Conservation (phyloP, 1,284 basidiomycete species). For the Ceratobasidium sp. region DNA sequence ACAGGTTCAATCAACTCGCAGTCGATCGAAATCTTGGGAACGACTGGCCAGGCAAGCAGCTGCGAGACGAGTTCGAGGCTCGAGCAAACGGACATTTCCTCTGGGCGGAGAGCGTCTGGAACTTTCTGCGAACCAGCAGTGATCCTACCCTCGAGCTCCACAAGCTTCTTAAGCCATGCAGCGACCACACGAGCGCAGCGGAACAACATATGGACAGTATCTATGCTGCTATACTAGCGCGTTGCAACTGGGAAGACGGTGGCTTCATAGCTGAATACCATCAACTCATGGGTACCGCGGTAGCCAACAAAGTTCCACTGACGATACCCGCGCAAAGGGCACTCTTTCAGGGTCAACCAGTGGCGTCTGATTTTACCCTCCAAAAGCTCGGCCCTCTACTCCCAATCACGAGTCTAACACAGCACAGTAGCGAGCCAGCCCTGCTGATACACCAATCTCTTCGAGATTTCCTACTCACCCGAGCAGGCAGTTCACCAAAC, state of each 20-base stretch:
- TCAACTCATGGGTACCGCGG: slow-evolving; percentile 46
- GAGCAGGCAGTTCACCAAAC: background rate
- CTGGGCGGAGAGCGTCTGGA: slow-evolving; percentile 47
- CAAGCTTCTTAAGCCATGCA: slow-evolving; percentile 9
- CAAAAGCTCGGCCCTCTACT: slow-evolving; percentile 15
- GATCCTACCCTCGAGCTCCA: slow-evolving; percentile 45
- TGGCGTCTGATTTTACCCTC: background rate
- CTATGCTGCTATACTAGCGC: slow-evolving; percentile 47
- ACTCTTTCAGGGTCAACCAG: background rate
- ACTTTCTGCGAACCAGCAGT: slow-evolving; percentile 42
- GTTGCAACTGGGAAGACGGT: slow-evolving; percentile 47
- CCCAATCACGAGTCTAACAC: background rate
- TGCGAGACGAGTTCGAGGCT: slow-evolving; percentile 27
- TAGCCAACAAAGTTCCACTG: slow-evolving; percentile 41
- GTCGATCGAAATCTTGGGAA: background rate
- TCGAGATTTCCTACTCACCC: slow-evolving; percentile 10
- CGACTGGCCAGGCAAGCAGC: slow-evolving; percentile 43
- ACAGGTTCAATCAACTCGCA: background rate
- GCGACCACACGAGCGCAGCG: background rate
- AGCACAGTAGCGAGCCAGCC: background rate
- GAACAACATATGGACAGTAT: slow-evolving; percentile 47
- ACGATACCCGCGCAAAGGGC: background rate
- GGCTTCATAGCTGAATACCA: slow-evolving; percentile 47
- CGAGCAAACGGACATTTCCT: slow-evolving; percentile 48
- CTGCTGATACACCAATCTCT: slow-evolving; percentile 21